phyloP scores from a whole-genome alignment of 441 rosid genomes.

The Gossypium trilobum region DNA sequence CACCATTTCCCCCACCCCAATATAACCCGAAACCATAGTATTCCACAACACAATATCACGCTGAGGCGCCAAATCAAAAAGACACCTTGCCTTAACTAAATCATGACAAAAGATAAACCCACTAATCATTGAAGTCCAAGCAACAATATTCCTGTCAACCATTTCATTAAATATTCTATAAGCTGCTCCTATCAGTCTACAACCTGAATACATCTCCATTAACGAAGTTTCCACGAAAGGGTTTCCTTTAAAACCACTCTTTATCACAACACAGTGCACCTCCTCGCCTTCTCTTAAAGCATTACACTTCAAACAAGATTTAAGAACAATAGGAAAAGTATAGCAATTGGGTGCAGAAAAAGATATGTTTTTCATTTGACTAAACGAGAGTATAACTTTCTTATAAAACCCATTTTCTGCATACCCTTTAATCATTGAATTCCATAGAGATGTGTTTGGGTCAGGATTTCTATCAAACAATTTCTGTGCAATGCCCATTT shows the following conservation, averaged over 20 bases:
- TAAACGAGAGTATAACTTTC: constrained; percentile 37
- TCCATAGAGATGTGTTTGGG: constrained; percentile 42
- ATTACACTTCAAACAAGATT: constrained; percentile 35
- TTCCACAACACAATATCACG: constrained; percentile 62
- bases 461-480: constrained; percentile 49
- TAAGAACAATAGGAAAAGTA: constrained; percentile 49
- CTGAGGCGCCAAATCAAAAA: constrained; percentile 55
- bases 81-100: constrained; percentile 35
- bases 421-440: constrained; percentile 53
- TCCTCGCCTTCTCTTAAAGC: constrained; percentile 43
- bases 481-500: constrained; percentile 37
- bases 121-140: constrained; percentile 53
- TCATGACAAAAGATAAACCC: constrained; percentile 41
- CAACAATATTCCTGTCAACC: constrained; percentile 54
- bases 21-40: constrained; percentile 54
- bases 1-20: constrained; percentile 37
- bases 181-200: constrained; percentile 30
- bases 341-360: constrained; percentile 39
- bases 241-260: constrained; percentile 45
- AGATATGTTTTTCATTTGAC: constrained; percentile 35
- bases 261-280: constrained; percentile 46
- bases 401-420: constrained; percentile 20
- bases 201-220: constrained; percentile 54
- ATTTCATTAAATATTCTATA: constrained; percentile 48
- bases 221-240: constrained; percentile 40